A percentile compares a stretch with the other conserved stretches of the same genome.
Conservation (phyloP, 305 asterid genomes). For the Solanum chacoense region DNA sequence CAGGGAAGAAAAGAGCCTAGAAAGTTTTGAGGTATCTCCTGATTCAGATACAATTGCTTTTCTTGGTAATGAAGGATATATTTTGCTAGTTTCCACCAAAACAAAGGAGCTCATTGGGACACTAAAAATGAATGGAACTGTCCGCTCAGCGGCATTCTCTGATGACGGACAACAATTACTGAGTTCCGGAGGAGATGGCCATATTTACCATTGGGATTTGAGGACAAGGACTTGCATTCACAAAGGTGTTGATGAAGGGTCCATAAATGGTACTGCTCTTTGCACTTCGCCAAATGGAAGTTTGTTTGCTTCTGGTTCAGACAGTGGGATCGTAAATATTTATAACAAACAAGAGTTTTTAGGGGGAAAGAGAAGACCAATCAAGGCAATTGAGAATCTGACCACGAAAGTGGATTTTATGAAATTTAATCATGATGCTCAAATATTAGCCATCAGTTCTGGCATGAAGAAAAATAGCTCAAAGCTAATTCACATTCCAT, state of each 20-base stretch:
- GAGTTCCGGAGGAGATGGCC: constrained; percentile 91
- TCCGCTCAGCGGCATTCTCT: constrained; percentile 57
- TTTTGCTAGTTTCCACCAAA: constrained; percentile 64
- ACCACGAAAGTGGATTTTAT: constrained; percentile 64
- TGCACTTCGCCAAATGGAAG: constrained; percentile 54
- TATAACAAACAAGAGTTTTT: constrained; percentile 57
- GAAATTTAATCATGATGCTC: constrained; percentile 69
- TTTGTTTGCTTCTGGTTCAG: constrained; percentile 86
- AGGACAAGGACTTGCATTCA: constrained; percentile 71
- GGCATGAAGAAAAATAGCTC: constrained; percentile 73
- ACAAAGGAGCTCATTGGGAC: constrained; percentile 78
- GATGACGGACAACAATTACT: constrained; percentile 48
- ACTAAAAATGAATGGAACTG: constrained; percentile 82
- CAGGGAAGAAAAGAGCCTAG: constrained; percentile 88
- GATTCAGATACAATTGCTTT: constrained; percentile 75
- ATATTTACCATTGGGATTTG: constrained; percentile 80
- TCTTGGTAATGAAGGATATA: constrained; percentile 79
- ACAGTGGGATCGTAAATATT: constrained; percentile 70
- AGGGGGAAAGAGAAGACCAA: constrained; percentile 74
- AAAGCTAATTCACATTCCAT: constrained; percentile 66
- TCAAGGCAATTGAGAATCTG: constrained; percentile 59
- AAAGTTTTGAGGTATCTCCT: constrained; percentile 75
- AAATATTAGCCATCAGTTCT: constrained; percentile 70
- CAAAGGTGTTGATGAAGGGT: constrained; percentile 84
- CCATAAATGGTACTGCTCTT: constrained; percentile 62